Evolutionary conservation across 1,284 basidiomycete genomes (phyloP).

Genomic region (Leccinum subfulvum): DNA sequence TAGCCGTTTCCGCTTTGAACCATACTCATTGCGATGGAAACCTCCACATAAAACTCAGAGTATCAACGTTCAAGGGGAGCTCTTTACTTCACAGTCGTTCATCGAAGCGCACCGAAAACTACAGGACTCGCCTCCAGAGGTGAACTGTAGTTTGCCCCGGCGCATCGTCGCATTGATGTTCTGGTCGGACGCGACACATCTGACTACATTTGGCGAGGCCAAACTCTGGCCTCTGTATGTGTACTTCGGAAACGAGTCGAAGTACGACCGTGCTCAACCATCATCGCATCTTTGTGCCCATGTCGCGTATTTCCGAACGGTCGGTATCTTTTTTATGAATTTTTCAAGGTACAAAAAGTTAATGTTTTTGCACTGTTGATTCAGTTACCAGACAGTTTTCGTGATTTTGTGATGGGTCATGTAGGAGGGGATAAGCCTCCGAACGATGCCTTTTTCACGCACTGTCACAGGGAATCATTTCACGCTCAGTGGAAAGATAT

Average conservation of each 20-base stretch:
- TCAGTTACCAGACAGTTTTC: neutral
- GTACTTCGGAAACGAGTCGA: neutral
- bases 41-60: neutral
- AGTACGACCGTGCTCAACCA: neutral
- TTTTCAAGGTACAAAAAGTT: neutral
- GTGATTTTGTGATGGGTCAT: neutral
- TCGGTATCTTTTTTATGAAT: neutral
- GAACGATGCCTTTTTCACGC: neutral
- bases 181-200: neutral
- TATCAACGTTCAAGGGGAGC: neutral
- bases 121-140: neutral
- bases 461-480: neutral
- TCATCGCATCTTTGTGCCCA: neutral
- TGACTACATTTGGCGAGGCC: neutral
- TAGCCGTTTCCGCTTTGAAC: neutral
- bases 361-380: neutral
- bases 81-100: neutral
- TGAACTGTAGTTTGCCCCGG: neutral
- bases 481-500: neutral
- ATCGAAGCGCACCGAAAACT: neutral
- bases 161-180: neutral
- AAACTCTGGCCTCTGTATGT: neutral
- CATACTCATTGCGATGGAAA: neutral
- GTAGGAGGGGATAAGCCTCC: neutral
- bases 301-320: neutral